phyloP scores from a whole-genome alignment of 169 alveolate species.

The Cryptosporidium muris region DNA sequence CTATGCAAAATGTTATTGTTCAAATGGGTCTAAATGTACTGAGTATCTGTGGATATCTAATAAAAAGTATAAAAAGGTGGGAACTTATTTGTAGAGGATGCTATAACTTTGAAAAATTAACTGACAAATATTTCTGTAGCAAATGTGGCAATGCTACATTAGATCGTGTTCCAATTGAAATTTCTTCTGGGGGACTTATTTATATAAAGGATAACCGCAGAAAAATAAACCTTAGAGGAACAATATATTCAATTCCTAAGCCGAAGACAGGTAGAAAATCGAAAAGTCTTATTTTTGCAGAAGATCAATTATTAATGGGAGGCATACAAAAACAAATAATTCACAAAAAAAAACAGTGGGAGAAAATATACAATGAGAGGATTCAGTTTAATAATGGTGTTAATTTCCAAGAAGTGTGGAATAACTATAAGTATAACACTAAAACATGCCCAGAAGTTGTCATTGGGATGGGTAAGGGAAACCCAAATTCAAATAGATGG shows the following conservation, averaged over 20 bases:
- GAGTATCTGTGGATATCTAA: slow-evolving; percentile 86
- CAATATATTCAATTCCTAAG: slow-evolving; percentile 81
- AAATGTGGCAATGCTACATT: slow-evolving; percentile 90
- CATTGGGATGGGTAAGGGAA: slow-evolving; percentile 79
- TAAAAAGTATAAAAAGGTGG: slow-evolving; percentile 86
- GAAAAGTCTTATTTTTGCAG: slow-evolving; percentile 80
- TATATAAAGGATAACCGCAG: slow-evolving; percentile 76
- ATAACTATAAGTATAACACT: slow-evolving; percentile 54
- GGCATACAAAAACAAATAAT: slow-evolving; percentile 75
- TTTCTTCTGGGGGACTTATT: slow-evolving; percentile 76
- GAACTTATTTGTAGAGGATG: slow-evolving; percentile 85
- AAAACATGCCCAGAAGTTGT: slow-evolving; percentile 69
- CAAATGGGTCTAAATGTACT: slow-evolving; percentile 88
- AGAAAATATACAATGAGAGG: slow-evolving; percentile 71
- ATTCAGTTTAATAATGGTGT: slow-evolving; percentile 72
- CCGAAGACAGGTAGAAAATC: slow-evolving; percentile 79
- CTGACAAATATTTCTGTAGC: slow-evolving; percentile 81
- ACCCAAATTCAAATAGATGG: slow-evolving; percentile 81
- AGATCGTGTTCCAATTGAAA: slow-evolving; percentile 81
- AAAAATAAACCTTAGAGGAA: slow-evolving; percentile 79
- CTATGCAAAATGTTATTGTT: slow-evolving; percentile 89
- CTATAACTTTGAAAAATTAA: slow-evolving; percentile 72
- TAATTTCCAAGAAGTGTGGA: slow-evolving; percentile 36
- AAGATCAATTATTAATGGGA: slow-evolving; percentile 83
- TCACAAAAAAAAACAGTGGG: slow-evolving; percentile 74